A percentile compares a stretch with the other conserved stretches of the same genome.
These are phyloP conservation scores for Holtermanniella nyarrowii DNA, from an alignment of 768 basidiomycete genomes.

Conservation along the genomic window DNA sequence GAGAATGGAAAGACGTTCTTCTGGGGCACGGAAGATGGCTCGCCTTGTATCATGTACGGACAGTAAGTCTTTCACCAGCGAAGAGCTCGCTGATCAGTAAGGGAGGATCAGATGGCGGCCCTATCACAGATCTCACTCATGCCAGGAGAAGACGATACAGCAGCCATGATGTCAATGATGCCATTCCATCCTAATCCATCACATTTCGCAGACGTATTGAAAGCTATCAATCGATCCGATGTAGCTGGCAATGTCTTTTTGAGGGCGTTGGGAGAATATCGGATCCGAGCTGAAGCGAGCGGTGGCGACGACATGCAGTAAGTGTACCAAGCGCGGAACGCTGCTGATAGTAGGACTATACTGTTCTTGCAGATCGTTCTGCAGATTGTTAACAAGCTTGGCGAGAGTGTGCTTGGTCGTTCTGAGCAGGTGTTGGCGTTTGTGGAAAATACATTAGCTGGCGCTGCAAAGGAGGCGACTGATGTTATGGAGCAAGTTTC, in stretches of 20 bases:
- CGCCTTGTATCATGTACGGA: conserved; percentile 42
- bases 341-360: conserved; percentile 45
- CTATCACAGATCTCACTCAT: too few relatives aligned
- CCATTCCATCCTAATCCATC: conserved; percentile 63
- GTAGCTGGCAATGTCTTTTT: conserved; percentile 66
- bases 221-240: conserved; percentile 56
- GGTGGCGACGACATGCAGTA: conserved; percentile 31
- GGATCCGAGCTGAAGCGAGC: conserved; percentile 42
- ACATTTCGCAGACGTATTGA: conserved; percentile 58
- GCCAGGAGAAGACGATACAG: conserved; percentile 43
- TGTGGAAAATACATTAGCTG: conserved; percentile 58
- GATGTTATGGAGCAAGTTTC: conserved; percentile 33
- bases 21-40: conserved; percentile 44
- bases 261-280: conserved; percentile 60
- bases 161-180: conserved; percentile 48
- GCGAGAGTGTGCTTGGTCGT: conserved; percentile 52
- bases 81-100: neutral
- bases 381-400: conserved; percentile 64
- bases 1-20: too few relatives aligned
- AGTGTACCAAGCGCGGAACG: conserved; percentile 15
- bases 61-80: conserved; percentile 44
- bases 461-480: conserved; percentile 10
- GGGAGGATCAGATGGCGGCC: neutral
- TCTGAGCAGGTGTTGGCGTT: conserved; percentile 71
- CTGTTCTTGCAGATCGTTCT: conserved; percentile 69